Base-by-base conservation (phyloP, 805 yeast genomes). In the Monosporozyma unispora region DNA sequence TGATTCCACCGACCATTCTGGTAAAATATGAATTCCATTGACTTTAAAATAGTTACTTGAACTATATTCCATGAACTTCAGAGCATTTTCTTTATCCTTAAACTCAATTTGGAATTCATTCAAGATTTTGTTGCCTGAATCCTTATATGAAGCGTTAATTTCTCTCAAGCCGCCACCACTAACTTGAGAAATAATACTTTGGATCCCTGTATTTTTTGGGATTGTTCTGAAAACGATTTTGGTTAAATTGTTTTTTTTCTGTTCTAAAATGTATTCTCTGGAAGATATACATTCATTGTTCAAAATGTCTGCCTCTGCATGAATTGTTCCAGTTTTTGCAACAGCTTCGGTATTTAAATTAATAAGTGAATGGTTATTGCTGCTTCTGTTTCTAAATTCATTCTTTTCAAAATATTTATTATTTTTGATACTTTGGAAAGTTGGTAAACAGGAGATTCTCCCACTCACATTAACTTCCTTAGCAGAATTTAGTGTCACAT, bases 131-230 rank as follows among this genome's bases (percentile, higher is more conserved):
- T 71, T 73, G 53, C 82, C 27, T 12, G 9, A 11, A 12, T 38
- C 22, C 10, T 38, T 21, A 38, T 21, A 38, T 2, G 21, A 38
- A 38, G 11, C 42, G 16, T 16, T 21, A 10, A 47, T 19, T 18
- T 21, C 28, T 27, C 25, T 87, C 46, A 85, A 63, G 0, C 87
- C 85, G 0, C 95, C 95, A 1, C 93, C 90, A 54, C 73, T 69
- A 0, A 83, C 68, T 48, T 79, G 84, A 0, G 78, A 59, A 18
- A 85, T 54, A 9, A 84, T 65, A 37, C 78, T 69, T 21, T 70
- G 70, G 8, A 80, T 54, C 8, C 83, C 80, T 8, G 77, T 71
- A 27, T 61, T 57, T 0, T 57, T 48, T 0, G 79, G 75, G 23
- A 79, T 60, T 18, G 71, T 67, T 23, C 22, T 19, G n/a, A 38